Base-by-base conservation (phyloP, 2,329 filamentous ascomycete species). In the Pseudopyricularia javanii region DNA sequence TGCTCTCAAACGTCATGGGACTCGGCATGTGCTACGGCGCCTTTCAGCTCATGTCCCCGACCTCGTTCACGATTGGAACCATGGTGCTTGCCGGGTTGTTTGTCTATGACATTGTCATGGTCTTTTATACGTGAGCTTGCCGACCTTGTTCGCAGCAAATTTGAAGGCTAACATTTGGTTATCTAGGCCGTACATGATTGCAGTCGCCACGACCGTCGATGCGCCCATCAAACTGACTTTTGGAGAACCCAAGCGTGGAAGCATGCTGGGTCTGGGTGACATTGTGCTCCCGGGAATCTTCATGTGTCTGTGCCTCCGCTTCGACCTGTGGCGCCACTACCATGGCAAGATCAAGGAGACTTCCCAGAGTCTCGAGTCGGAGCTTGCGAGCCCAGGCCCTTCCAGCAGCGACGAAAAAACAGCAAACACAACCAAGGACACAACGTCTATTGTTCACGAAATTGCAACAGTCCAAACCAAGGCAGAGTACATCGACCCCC, bases 81-180 rank as follows among this genome's bases (percentile, higher is more conserved):
- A 67, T 91, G 45, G 82, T 97, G 9, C 74, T 97, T 1, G 71
- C 74, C 9, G 88, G 85, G 0, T 74, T 97, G 1, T 97, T 97
- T 71, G 81, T 95, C 62, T 98, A 98, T 63, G 91, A 98, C 64
- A 91, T 98, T 49, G 83, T 93, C 66, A 90, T 91, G 75, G 88
- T 93, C 6, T 93, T 93, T 64, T 93, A 86, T 64, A 91, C 50
- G 50, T 52, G 40, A 52, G 50, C 15, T 33, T 22, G 11, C 28
- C 26, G 8, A 49, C 9, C 15, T 4, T 6, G 37, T 4, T 11
- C 8, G 28, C 8, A 15, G 7, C 2, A 50, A 37, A 5, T 7
- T 15, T 5, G 22, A 35, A 9, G 24, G 33, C 33, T 37, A 50
- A 24, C 22, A 15, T 11, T 7, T n/a, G 26, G 7, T n/a, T 48